Evolutionary conservation across 768 basidiomycete genomes (phyloP), one percentile per base, ranked within the genome.

Genomic region (Strobilomyces echinocephalus): DNA sequence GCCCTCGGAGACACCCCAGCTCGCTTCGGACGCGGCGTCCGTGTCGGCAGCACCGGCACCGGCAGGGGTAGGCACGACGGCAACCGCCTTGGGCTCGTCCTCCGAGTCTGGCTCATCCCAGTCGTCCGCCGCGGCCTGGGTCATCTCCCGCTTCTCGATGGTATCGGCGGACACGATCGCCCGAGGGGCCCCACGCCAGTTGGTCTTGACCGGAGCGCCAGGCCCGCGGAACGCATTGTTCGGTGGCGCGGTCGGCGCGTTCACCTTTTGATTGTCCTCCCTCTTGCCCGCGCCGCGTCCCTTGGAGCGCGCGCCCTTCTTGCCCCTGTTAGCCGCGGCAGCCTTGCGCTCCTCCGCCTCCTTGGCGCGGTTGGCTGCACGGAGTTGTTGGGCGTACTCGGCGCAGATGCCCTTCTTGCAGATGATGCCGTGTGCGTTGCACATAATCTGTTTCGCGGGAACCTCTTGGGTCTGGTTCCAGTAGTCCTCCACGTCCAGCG

Each of bases 321-420:
- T 69, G 2, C 57, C 55, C 49, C 21, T 63, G 53, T 58, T 61
- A 53, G 55, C 50, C 43, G 3, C 11, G 24, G 38, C 54, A 6
- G 50, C 46, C 43, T 49, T 56, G n/a, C 61, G 58, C 45, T 70
- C 38, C 43, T 64, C 58, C 4, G 11, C 48, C 15, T 65, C 54
- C 15, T 60, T 35, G 10, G 56, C 61, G 24, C 59, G 54, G 43
- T 60, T 62, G 5, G 42, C 3, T 1, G 54, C 39, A 21, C 69
- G 64, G 18, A 62, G 10, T 54, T 68, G 64, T 31, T n/a, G 60
- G 2, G 67, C 69, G 43, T 72, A 70, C 52, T 67, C 67, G 46
- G 46, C 50, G 34, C 73, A 74, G 42, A 74, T 73, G 49, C 72
- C 70, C 55, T 69, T 71, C 53, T 60, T 70, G 60, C 73, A 74